Base-by-base conservation (phyloP, 2,329 filamentous ascomycete species). In the Colletotrichum higginsianum region DNA sequence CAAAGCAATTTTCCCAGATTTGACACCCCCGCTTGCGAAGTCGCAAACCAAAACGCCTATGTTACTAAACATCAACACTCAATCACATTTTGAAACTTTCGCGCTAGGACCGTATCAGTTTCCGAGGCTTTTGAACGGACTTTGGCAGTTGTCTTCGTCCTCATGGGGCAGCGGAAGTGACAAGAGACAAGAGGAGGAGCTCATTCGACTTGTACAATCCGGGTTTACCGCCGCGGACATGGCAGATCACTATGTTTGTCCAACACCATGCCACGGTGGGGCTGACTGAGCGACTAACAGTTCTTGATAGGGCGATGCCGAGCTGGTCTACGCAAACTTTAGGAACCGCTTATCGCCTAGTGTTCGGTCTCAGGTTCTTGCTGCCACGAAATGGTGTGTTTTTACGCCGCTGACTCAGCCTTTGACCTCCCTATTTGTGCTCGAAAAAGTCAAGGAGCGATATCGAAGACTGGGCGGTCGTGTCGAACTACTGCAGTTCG, bases 371-470 rank as follows among this genome's bases (percentile, higher is more conserved):
- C 58, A 67, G 1, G 57, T 81, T 8, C 80, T 77, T 38, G 79
- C 80, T 0, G 80, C 80, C 8, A 82, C 79, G 0, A 82, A 82
- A 56, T 82, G 78, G 77, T 82, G 80, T 60, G 71, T 82, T 0
- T 82, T 82, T 57, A 71, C 74, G 9, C 76, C 78, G 0, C 58
- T 78, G 9, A 64, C 70, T 2, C 56, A 63, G 7, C 71, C 76
- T 1, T 73, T 81, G 16, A 80, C 78, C 1, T 66, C 75, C 7
- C 70, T 76, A 1, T 78, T 73, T 52, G 78, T 82, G 0, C 75
- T 80, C 0, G 73, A 69, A 0, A 77, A 74, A 3, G 79, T 82
- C 1, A 76, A 74, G 6, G 80, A 81, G 73, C 74, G 81, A n/a
- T 79, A 76, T 18, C 75, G 78, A 42, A 75, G 80, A 2, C 74